Evolutionary conservation across 163 green algal genomes (phyloP), one percentile per base, ranked within the genome.

Genomic region (Scenedesmus sp.): DNA sequence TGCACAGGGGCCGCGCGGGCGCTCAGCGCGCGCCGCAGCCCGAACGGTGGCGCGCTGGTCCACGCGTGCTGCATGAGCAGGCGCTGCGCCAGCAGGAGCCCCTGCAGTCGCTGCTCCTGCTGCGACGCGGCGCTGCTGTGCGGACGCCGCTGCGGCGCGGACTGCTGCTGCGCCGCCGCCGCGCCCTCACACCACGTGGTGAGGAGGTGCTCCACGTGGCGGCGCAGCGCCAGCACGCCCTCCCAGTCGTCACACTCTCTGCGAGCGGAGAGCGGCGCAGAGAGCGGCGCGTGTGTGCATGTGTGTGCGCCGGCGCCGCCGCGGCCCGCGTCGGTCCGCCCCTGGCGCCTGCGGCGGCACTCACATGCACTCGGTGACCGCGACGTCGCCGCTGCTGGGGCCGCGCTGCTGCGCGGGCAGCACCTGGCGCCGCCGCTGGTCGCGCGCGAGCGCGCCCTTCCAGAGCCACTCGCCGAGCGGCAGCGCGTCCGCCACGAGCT

Each of bases 161-260:
- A n/a, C 33, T 67, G 60, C 17, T 62, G 54, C 54, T 62, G 54
- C 24, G 54, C n/a, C 0, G 26, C 33, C 44, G 67, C 69, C 26
- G 10, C 56, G 6, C 10, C 9, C 39, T 42, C 56, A 64, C 56
- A 64, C 56, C 69, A 77, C 4, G 69, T 24, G 6, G 53, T 7
- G 26, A 58, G 42, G 15, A 65, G 31, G 22, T 58, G 53, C 6
- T 56, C n/a, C 34, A 77, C 20, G 18, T 28, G 69, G 2, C 51
- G 22, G 1, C 69, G 36, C 18, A 77, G 36, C 7, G 18, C 39
- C n/a, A 22, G 6, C 1, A 77, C 29, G 2, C 11, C 29, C 6
- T 17, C 20, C 67, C 67, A 77, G 28, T 77, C 67, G 22, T 33
- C 33, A 15, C 51, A 66, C 34, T 62, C 45, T 20, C 67, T 77